Base-by-base conservation (phyloP, 768 basidiomycete genomes). In the Phylloporus rhodoxanthus region DNA sequence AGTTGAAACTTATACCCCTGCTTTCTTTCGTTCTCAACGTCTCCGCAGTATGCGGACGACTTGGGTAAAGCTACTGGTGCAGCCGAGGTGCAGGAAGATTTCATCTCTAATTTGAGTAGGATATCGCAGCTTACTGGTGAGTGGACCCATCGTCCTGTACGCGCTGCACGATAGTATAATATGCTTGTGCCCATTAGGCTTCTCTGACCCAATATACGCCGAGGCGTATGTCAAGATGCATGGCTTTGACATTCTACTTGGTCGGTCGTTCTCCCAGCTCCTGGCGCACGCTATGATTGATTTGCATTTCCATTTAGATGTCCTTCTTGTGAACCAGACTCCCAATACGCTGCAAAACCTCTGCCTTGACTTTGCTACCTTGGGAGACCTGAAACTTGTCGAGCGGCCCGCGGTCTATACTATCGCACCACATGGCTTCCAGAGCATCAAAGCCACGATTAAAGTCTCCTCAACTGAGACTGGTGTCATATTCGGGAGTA, bases 401-500 rank as follows among this genome's bases (percentile, higher is more conserved):
- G 96, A 98, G 66, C 79, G 93, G n/a, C 94, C 96, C 2, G 75
- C 89, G 1, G 85, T 92, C 7, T 90, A 94, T 61, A 97, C 94
- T 0, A 79, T 98, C 34, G 95, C 84, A 1, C 96, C 95, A 0
- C 91, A 98, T 61, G 88, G 90, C 17, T 99, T 98, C 87, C 95
- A 96, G 70, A 92, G 86, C 64, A 92, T 98, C 73, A 97, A 97
- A 67, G 92, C 94, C 15, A 97, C 96, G 2, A 94, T 99, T 73
- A 98, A 99, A 74, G 82, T 95, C 1, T 94, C 95, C 0, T 96
- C 92, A 19, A 98, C 96, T 0, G 96, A 99, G 70, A 98, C 96
- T 1, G 96, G 94, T 37, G 94, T 97, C 53, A 96, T 97, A 57
- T 98, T 98, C 56, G 96, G 96, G 15, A 94, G 91, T 64, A 97